Base-by-base conservation (phyloP, 345 rosid species). In the Eucalyptus caleyi region DNA sequence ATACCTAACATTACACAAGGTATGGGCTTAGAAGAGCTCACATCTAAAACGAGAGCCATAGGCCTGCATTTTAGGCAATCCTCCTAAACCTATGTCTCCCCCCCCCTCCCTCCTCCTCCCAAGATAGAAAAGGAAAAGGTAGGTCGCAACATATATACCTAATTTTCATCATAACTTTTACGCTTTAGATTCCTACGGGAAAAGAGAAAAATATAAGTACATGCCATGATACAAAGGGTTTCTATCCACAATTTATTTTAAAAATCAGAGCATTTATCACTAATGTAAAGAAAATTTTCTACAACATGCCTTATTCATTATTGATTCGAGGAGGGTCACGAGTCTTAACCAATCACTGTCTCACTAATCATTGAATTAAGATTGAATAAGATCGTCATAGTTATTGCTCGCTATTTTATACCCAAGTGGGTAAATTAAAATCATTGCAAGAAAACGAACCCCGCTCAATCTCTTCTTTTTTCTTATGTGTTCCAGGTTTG, bases 21-120 rank as follows among this genome's bases (percentile, higher is more conserved):
- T 15, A 15, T 15, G 18, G 7, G 16, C 6, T 50, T 2, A 50
- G 3, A 1, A 50, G 51, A 50, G 51, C 18, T 5, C 7, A 0
- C 51, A 50, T 50, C 3, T 50, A 15, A 50, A 50, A 50, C 18
- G 18, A 50, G 18, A 15, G 51, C 51, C 18, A 15, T 50, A 50
- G 18, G 51, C 51, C 16, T 0, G 2, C 50, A 49, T 49, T 49
- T 49, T 49, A 49, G 16, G 6, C 50, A 49, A 49, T 49, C 15
- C 50, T 13, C 50, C 50, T 49, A 49, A 49, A 49, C 50, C 5
- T 50, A 15, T 50, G 18, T 50, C 51, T 1, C 0, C 18, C 18
- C 7, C 53, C 10, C 47, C 37, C 37, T 34, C 42, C 50, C 5
- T 40, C 16, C 18, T 15, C 53, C 18, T 50, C 7, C 53, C 53